A percentile compares a stretch with the other conserved stretches of the same genome.
Evolutionary conservation across 805 yeast genomes (phyloP).

Genomic region (Saccharomycopsis sp.): DNA sequence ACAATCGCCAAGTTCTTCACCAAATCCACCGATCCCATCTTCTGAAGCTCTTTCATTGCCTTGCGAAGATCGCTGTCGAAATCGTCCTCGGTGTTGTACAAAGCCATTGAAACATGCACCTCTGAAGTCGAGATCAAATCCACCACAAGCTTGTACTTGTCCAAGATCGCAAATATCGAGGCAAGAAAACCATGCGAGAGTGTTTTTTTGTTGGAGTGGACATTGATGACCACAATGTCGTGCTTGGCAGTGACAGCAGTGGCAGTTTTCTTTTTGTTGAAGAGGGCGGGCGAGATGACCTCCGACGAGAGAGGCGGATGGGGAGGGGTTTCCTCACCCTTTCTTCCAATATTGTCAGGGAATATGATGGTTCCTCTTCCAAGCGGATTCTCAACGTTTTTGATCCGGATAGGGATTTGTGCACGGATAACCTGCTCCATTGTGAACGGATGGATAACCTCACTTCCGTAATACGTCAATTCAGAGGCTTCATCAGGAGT

Average conservation of each 20-base stretch:
- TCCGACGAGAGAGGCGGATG: slow-evolving; percentile 80
- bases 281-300: slow-evolving; percentile 32
- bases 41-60: slow-evolving; percentile 72
- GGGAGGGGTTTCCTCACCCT: slow-evolving; percentile 88
- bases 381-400: slow-evolving; percentile 89
- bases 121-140: slow-evolving; percentile 96
- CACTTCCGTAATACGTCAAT: slow-evolving; percentile 94
- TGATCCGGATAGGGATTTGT: slow-evolving; percentile 91
- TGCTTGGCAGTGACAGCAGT: slow-evolving; percentile 96
- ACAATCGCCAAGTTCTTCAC: slow-evolving; percentile 85
- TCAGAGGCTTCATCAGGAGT: slow-evolving; percentile 99
- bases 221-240: slow-evolving; percentile 84
- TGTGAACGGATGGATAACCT: slow-evolving; percentile 97
- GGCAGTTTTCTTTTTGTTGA: slow-evolving; percentile 57
- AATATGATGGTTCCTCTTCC: slow-evolving; percentile 92
- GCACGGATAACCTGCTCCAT: slow-evolving; percentile 98
- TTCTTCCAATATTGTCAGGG: slow-evolving; percentile 81
- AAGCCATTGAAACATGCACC: slow-evolving; percentile 97
- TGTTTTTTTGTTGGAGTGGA: slow-evolving; percentile 90
- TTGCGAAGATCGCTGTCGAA: slow-evolving; percentile 45
- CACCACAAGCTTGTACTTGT: slow-evolving; percentile 78
- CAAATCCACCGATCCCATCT: slow-evolving; percentile 83
- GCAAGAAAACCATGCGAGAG: slow-evolving; percentile 94
- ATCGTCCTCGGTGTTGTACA: slow-evolving; percentile 70
- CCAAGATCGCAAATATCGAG: slow-evolving; percentile 78